These are phyloP conservation scores for Ligustrum vulgare DNA, from an alignment of 257 asterid genomes.

Conservation along the genomic window DNA sequence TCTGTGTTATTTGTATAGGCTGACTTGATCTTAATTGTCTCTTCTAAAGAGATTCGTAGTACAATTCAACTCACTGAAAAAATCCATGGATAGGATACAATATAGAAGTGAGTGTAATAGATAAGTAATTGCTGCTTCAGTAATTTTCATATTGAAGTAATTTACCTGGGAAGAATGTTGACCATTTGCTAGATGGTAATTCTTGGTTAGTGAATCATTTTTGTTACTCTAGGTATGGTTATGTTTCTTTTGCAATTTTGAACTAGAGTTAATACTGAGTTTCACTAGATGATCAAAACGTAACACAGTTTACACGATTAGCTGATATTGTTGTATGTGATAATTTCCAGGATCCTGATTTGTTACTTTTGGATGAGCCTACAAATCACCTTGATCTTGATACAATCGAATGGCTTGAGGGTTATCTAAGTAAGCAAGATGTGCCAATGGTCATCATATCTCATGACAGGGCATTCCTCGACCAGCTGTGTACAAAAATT, in stretches of 20 bases:
- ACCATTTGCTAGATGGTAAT: neutral
- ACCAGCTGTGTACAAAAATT: constrained; percentile 89
- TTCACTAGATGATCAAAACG: neutral
- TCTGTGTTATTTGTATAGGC: neutral
- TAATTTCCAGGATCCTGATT: constrained; percentile 77
- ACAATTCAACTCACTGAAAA: neutral
- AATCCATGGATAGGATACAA: constrained; percentile 25
- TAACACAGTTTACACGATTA: constrained; percentile 18
- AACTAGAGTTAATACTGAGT: neutral
- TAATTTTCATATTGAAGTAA: neutral
- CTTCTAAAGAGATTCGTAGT: neutral
- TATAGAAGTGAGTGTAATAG: neutral
- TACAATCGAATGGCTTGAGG: constrained; percentile 98
- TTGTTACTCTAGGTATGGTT: neutral
- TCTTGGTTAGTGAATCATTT: neutral
- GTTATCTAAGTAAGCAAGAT: constrained; percentile 84
- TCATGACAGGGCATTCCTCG: constrained; percentile 97
- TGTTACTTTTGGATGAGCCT: constrained; percentile 92
- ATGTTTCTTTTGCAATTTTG: neutral
- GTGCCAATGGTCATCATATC: constrained; percentile 99
- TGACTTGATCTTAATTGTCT: neutral
- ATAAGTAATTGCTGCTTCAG: neutral
- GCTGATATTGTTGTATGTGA: constrained; percentile 20
- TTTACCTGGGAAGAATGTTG: neutral
- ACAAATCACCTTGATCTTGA: constrained; percentile 98